A percentile compares a stretch with the other conserved stretches of the same genome.
phyloP scores from a whole-genome alignment of 164 flowering plant genomes.

The Aristolochia contorta region DNA sequence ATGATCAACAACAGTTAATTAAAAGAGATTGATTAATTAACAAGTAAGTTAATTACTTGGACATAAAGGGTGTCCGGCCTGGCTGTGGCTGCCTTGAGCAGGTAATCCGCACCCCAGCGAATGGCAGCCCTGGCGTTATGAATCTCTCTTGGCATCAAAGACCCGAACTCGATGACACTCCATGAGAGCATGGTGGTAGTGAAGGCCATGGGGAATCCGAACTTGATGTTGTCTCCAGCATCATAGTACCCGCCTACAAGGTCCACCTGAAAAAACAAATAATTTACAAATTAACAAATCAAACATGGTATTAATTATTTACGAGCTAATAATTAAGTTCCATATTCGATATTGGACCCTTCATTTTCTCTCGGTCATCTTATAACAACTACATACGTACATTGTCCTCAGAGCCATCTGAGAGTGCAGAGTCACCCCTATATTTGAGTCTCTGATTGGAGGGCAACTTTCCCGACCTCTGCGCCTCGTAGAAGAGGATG shows the following conservation, averaged over 20 bases:
- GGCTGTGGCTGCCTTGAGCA: slow-evolving; percentile 36
- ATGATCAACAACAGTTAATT: too few relatives aligned
- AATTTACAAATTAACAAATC: too few relatives aligned
- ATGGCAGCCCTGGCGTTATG: slow-evolving; percentile 44
- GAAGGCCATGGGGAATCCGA: slow-evolving; percentile 84
- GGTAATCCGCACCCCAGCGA: slow-evolving; percentile 70
- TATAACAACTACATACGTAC: background rate
- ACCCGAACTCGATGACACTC: slow-evolving; percentile 54
- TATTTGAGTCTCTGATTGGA: slow-evolving; percentile 40
- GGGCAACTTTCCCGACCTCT: slow-evolving; percentile 64
- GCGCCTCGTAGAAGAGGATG: slow-evolving; percentile 65
- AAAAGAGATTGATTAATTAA: too few relatives aligned
- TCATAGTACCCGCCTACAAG: slow-evolving; percentile 83
- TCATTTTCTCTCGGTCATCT: too few relatives aligned
- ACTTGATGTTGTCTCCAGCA: slow-evolving; percentile 79
- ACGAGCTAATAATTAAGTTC: too few relatives aligned
- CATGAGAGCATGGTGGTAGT: slow-evolving; percentile 66
- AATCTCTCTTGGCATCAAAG: slow-evolving; percentile 37
- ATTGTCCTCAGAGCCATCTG: slow-evolving; percentile 30
- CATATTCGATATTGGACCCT: too few relatives aligned
- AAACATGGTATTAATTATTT: too few relatives aligned
- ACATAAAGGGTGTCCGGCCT: background rate
- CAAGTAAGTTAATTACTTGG: background rate
- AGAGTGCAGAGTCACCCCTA: slow-evolving; percentile 60
- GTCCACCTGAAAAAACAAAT: slow-evolving; percentile 36